Evolutionary conservation across 306 rosid species (phyloP).

Genomic region (Cicer arietinum): DNA sequence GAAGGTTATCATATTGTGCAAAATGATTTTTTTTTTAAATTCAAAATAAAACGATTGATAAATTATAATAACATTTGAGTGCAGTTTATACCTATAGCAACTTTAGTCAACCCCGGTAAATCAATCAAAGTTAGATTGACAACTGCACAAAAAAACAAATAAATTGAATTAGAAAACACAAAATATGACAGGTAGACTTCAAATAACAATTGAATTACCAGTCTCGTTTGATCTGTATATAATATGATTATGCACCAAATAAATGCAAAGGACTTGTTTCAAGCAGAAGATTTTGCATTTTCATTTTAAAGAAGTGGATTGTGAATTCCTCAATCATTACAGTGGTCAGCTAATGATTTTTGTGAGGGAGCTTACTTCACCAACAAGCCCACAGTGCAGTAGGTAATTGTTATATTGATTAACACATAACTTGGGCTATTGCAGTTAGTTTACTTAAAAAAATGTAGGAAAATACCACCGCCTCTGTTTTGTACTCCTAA

Average conservation of each 20-base stretch:
- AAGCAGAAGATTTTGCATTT: slow-evolving; percentile 24
- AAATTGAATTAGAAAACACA: slow-evolving; percentile 40
- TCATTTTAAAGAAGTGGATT: slow-evolving; percentile 22
- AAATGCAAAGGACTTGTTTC: slow-evolving; percentile 18
- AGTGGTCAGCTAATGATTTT: slow-evolving; percentile 18
- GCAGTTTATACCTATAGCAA: slow-evolving; percentile 79
- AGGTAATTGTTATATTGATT: background rate
- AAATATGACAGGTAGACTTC: slow-evolving; percentile 5
- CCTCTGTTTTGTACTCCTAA: slow-evolving; percentile 11
- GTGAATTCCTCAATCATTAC: background rate
- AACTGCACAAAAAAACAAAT: slow-evolving; percentile 60
- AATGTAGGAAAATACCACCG: slow-evolving; percentile 3
- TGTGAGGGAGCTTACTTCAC: background rate
- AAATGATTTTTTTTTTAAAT: background rate
- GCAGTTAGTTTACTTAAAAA: slow-evolving; percentile 13
- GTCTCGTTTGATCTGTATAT: slow-evolving; percentile 20
- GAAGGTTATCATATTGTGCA: background rate
- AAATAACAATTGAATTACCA: slow-evolving; percentile 27
- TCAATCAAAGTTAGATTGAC: slow-evolving; percentile 95
- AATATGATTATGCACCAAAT: slow-evolving; percentile 1
- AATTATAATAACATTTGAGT: background rate
- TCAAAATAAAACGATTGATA: slow-evolving; percentile 3
- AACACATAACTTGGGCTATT: slow-evolving; percentile 2
- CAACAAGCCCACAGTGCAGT: slow-evolving; percentile 20
- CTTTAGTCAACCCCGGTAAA: slow-evolving; percentile 97